These are phyloP conservation scores for Brachypodium distachyon DNA, from an alignment of 202 grass and related monocot genomes.

Conservation along the genomic window DNA sequence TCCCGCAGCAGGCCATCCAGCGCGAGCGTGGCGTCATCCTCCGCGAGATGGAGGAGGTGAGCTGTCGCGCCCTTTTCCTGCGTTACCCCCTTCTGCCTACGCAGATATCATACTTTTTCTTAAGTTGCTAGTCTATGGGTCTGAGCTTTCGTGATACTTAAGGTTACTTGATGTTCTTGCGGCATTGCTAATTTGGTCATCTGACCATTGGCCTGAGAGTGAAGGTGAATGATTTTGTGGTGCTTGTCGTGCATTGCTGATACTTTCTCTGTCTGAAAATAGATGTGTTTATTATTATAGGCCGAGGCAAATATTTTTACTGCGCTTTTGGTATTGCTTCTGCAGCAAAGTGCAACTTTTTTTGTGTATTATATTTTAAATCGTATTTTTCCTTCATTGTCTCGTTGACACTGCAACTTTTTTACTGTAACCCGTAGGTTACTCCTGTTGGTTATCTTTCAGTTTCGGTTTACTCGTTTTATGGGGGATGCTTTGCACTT, in stretches of 20 bases:
- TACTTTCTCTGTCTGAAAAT: neutral
- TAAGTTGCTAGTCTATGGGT: neutral
- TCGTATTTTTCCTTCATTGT: no score
- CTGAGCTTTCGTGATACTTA: neutral
- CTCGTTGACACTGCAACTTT: neutral
- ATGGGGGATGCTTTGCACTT: neutral
- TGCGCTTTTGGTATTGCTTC: neutral
- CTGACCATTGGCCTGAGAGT: neutral
- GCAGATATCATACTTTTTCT: neutral
- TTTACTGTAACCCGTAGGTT: neutral
- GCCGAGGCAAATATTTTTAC: neutral
- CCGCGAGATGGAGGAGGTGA: conserved; percentile 98
- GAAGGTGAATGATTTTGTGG: neutral
- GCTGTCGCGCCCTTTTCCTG: neutral
- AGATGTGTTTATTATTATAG: neutral
- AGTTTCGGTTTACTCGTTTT: neutral
- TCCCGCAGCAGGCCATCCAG: conserved; percentile 63
- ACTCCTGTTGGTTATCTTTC: neutral
- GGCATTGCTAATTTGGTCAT: neutral
- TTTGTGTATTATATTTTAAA: neutral
- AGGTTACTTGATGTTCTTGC: neutral
- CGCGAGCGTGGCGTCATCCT: conserved; percentile 92
- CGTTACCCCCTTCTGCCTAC: neutral
- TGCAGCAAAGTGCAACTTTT: neutral
- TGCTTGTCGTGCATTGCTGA: neutral